Evolutionary conservation across 345 rosid species (phyloP), one percentile per base, ranked within the genome.

Genomic region (Sisymbrium altissimum): DNA sequence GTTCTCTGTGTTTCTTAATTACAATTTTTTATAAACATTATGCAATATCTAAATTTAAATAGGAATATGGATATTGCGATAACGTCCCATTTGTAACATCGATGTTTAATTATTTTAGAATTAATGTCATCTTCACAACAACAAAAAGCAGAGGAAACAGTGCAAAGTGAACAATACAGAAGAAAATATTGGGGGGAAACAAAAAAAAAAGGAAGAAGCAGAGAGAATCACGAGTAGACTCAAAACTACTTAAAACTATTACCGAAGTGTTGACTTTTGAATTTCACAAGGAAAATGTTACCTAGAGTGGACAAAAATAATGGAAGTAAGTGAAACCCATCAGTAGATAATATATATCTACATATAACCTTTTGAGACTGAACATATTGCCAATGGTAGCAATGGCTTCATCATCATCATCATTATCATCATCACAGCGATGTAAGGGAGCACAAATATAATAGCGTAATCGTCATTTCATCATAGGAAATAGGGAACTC

Each of bases 401-500:
- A 70, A 76, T 54, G 75, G 70, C 74, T 62, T 63, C 79, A 44
- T 69, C 75, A 68, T 73, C 62, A 49, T 56, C 70, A 64, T 45
- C 66, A 45, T 43, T 70, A 55, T 54, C n/a, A n/a, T n/a, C 58
- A 43, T 55, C 73, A 48, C 68, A 59, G 21, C 62, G 29, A 68
- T 4, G 50, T 5, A 12, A 68, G 14, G 61, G 32, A 36, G 30
- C 30, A 13, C 39, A 27, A 29, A 14, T 59, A 25, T 56, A 49
- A 39, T 59, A 40, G 56, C 35, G 33, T 59, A 14, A 29, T 50
- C 25, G 4, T 53, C 9, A 27, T 27, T 57, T 19, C 60, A 78
- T 88, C 78, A 91, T 54, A 95, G 83, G 91, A 95, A 95, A 81
- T 95, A 95, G 2, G 99, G 97, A 63, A 95, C 97, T 58, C 99